Evolutionary conservation across 1,284 basidiomycete genomes (phyloP).

Genomic region (Ganoderma lingzhi): DNA sequence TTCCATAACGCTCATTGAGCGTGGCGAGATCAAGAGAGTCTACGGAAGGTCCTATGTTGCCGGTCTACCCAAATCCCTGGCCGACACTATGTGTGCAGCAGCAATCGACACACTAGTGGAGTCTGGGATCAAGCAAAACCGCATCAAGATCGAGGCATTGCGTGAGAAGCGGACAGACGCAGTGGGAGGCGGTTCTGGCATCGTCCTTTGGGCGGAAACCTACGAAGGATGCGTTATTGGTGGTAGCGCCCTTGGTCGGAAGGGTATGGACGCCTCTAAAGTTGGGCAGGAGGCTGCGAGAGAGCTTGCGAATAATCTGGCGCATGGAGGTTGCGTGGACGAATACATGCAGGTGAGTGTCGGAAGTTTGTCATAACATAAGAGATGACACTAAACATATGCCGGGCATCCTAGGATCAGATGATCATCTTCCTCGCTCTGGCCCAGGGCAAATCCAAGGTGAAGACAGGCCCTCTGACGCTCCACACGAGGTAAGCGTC

Average conservation of each 20-base stretch:
- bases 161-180: slow-evolving; percentile 58
- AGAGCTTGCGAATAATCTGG: slow-evolving; percentile 61
- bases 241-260: slow-evolving; percentile 67
- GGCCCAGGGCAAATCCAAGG: slow-evolving; percentile 64
- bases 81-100: slow-evolving; percentile 59
- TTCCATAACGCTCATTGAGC: slow-evolving; percentile 56
- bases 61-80: slow-evolving; percentile 60
- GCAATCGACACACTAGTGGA: slow-evolving; percentile 52
- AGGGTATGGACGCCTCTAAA: slow-evolving; percentile 49
- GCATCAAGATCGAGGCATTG: slow-evolving; percentile 50
- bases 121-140: slow-evolving; percentile 34
- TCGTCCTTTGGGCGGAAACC: slow-evolving; percentile 76
- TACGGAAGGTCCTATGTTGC: slow-evolving; percentile 69
- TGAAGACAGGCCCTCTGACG: slow-evolving; percentile 63
- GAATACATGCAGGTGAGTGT: slow-evolving; percentile 60
- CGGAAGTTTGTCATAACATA: too few species aligned
- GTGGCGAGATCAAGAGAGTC: slow-evolving; percentile 60
- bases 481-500: slow-evolving; percentile 67
- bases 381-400: neutral
- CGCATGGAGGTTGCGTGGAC: slow-evolving; percentile 72
- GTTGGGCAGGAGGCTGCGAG: slow-evolving; percentile 67
- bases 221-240: slow-evolving; percentile 68
- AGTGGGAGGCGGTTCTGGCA: slow-evolving; percentile 69
- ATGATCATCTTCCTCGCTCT: slow-evolving; percentile 79
- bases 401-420: slow-evolving; percentile 62